Evolutionary conservation across 2,329 filamentous ascomycete species (phyloP), one percentile per base, ranked within the genome.

Genomic region (Penicillium rolfsii): DNA sequence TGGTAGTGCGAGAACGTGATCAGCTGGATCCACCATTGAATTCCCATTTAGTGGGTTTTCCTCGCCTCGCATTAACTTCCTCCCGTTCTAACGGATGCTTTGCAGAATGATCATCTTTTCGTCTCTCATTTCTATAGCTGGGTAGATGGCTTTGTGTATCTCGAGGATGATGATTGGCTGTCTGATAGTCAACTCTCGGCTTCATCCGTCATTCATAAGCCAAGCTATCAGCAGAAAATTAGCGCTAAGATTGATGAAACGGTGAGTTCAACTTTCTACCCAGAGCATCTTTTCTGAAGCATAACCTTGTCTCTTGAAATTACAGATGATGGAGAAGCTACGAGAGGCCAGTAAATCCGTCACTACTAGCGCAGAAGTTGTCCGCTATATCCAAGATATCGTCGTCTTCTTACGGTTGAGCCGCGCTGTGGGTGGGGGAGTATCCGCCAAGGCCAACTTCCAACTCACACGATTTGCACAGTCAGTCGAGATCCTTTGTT

Each of bases 361-460:
- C 14, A 84, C 82, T 43, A 80, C 93, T 28, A 90, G 88, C 60
- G 84, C 93, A 22, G 93, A 97, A 66, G 85, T 97, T 2, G 82
- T 86, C 60, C 87, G 91, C 46, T 98, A 98, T 75, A 84, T 94
- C 60, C 89, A 94, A 81, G 94, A 98, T 76, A 86, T 98, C 40
- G 81, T 94, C 54, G 86, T 93, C 3, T 97, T 96, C 73, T 83
- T 98, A 67, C 89, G 95, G 30, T 85, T 96, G 74, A 93, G 96
- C 76, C 89, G 94, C 56, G 93, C 91, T 52, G 90, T 97, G 28
- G 85, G 85, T 19, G 86, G 89, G 14, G 91, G 93, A 45, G 85
- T 96, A 54, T 89, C 91, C 12, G 89, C 94, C 0, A 78, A 84
- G 41, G 91, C 93, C 0, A 97, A 93, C 1, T 86, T 87, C 52